Conservation (phyloP, 2,329 filamentous ascomycete species). For the Cladobotryum mycophilum region DNA sequence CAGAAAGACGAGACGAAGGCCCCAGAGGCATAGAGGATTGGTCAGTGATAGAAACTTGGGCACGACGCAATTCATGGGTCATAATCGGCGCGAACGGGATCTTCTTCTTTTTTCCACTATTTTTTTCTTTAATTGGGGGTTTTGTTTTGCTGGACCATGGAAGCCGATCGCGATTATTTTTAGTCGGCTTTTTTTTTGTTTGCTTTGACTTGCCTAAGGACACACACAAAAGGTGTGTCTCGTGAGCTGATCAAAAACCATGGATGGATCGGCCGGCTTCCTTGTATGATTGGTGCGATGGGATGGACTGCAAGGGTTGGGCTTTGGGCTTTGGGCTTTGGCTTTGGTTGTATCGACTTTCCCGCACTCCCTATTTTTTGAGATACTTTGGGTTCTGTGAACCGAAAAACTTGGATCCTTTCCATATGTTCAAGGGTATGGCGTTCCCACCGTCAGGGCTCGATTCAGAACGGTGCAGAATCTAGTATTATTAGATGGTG, state of each 20-base stretch:
- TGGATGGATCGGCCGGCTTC: slow-evolving; percentile 4
- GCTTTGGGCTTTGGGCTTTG: slow-evolving; percentile 1
- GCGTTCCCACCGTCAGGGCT: slow-evolving; percentile 5
- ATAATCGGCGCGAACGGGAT: slow-evolving; percentile 9
- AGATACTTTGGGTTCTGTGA: slow-evolving; percentile 10
- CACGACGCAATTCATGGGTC: slow-evolving; percentile 7
- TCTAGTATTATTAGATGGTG: slow-evolving; percentile 6
- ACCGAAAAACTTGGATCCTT: slow-evolving; percentile 2
- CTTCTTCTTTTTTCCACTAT: slow-evolving; percentile 1
- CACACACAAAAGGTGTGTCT: slow-evolving; percentile 6
- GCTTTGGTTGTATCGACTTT: slow-evolving; percentile 2
- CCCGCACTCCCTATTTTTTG: slow-evolving; percentile 11
- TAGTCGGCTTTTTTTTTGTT: slow-evolving; percentile 3
- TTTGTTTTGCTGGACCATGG: slow-evolving; percentile 5
- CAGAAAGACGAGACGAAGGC: slow-evolving; percentile 8
- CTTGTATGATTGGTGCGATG: slow-evolving; percentile 15
- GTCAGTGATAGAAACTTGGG: slow-evolving; percentile 8
- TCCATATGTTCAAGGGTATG: slow-evolving; percentile 4
- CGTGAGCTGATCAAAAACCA: slow-evolving; percentile 7
- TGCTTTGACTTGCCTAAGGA: slow-evolving; percentile 7
- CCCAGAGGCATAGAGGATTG: slow-evolving; percentile 8
- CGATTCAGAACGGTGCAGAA: slow-evolving; percentile 5
- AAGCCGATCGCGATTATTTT: slow-evolving; percentile 9
- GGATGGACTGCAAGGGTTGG: slow-evolving; percentile 8
- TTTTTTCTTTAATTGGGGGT: neutral